Evolutionary conservation across 345 rosid species (phyloP).

Genomic region (Melaleuca alternifolia): DNA sequence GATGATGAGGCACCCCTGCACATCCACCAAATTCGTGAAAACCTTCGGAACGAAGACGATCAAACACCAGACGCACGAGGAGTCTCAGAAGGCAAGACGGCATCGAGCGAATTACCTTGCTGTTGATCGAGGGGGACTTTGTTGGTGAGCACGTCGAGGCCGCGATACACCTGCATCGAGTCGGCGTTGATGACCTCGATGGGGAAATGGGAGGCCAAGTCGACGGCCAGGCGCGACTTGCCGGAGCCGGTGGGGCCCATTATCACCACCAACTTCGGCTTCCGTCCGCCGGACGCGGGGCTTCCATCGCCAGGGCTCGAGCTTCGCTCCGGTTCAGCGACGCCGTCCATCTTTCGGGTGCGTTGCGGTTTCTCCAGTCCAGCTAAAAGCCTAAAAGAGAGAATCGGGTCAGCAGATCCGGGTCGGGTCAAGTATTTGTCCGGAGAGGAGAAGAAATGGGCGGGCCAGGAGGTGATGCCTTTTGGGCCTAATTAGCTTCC

Average conservation of each 20-base stretch:
- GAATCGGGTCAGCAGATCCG: neutral
- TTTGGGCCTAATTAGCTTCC: neutral
- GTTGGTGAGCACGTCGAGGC: slow-evolving; percentile 86
- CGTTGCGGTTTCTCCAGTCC: neutral
- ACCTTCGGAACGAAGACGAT: neutral
- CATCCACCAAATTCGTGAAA: neutral
- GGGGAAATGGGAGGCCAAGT: slow-evolving; percentile 63
- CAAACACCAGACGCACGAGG: neutral
- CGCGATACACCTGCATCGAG: slow-evolving; percentile 87
- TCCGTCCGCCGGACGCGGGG: neutral
- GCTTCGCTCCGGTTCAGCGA: neutral
- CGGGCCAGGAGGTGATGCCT: neutral
- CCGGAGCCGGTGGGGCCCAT: slow-evolving; percentile 95
- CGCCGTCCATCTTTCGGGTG: slow-evolving; percentile 11
- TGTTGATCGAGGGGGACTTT: slow-evolving; percentile 61
- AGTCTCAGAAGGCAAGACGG: neutral
- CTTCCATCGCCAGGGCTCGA: slow-evolving; percentile 16
- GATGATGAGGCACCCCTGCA: slow-evolving; percentile 81
- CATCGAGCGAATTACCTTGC: slow-evolving; percentile 23
- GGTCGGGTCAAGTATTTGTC: neutral
- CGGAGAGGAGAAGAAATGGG: neutral
- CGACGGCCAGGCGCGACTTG: slow-evolving; percentile 78
- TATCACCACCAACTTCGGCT: slow-evolving; percentile 61
- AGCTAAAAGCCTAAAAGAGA: neutral
- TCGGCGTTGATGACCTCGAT: slow-evolving; percentile 89